Base-by-base conservation (phyloP, 2,329 filamentous ascomycete species). In the Exophiala lecanii-corni region DNA sequence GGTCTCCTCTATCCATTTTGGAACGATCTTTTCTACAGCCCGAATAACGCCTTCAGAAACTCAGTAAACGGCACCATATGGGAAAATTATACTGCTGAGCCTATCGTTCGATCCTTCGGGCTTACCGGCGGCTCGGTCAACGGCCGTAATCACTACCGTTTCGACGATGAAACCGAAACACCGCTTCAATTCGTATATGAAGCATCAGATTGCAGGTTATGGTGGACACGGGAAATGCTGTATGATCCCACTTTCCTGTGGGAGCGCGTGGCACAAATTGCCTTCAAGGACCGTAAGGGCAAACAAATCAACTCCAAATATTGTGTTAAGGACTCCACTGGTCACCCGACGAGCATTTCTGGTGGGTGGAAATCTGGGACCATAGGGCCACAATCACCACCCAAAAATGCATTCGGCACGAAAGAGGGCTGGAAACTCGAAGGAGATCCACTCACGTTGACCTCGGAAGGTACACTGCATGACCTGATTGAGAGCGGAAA, bases 131-230 rank as follows among this genome's bases (percentile, higher is more conserved):
- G 63, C 1, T 64, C 62, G 6, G 53, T 73, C 46, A 74, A 74
- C 50, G 57, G 68, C 13, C 59, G 66, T 31, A 70, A 74, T 45
- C 59, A 68, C 31, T 68, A 72, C 43, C 64, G 66, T 37, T 62
- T 67, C 4, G 65, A 63, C 19, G 69, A 72, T 37, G 55, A 69
- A 15, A 41, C 62, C 33, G 58, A 62, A 31, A 59, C 68, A 0
- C 73, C 79, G 10, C 60, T 74, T 12, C 81, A 84, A 52, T 84
- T 82, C 55, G 61, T 75, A 2, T 76, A 78, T 43, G 74, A 81
- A 50, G 70, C 76, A 1, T 75, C 80, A 1, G 74, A 79, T 51
- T 84, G 79, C 51, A 67, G 78, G 16, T 23, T 82, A 9, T 84
- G 73, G 56, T 82, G 75, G 47, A 79, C 79, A 2, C 57, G 67